Evolutionary conservation across 2,329 filamentous ascomycete genomes (phyloP), one percentile per base, ranked within the genome.

Genomic region (Zarea fungicola): DNA sequence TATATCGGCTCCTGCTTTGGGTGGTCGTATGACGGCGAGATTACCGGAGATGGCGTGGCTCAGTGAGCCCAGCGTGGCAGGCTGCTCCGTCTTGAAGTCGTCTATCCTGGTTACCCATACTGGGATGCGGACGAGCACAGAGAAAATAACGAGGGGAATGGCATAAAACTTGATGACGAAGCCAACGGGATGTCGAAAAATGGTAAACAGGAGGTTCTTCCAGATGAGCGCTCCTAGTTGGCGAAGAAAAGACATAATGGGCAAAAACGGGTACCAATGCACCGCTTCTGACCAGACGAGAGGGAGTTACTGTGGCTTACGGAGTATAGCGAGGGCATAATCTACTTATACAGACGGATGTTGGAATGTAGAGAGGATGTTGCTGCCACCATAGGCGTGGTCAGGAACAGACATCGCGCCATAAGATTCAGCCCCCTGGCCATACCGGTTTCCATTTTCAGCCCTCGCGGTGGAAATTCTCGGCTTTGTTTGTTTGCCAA

Each of bases 71-170:
- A 65, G 56, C 2, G 55, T 56, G 0, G 48, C 46, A 2, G 60
- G 53, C 25, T 41, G 8, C 14, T 51, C 55, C 13, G 58, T 25
- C 18, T 58, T 57, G 43, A 50, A 56, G 1, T 28, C 40, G 29
- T 52, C 50, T 3, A 47, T 34, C 1, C 49, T 40, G 6, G 52
- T 39, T 14, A 54, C 35, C 28, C 62, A 62, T n/a, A 56, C 56
- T 1, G 57, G 57, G 32, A 64, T 61, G 26, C 56, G 58, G 3
- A 58, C 53, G n/a, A 62, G 56, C 11, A 65, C 39, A 40, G 56
- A 55, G 31, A 65, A 59, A 35, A 65, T 53, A n/a, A 57, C 48
- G 23, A 66, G 56, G 2, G 64, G 64, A 1, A 60, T 46, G 23
- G 55, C 54, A 21, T 59, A 60, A 21, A 54, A 53, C 25, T 53